These are phyloP conservation scores for Cryptococcus sp. DNA, from an alignment of 1,284 basidiomycete species.

Conservation along the genomic window DNA sequence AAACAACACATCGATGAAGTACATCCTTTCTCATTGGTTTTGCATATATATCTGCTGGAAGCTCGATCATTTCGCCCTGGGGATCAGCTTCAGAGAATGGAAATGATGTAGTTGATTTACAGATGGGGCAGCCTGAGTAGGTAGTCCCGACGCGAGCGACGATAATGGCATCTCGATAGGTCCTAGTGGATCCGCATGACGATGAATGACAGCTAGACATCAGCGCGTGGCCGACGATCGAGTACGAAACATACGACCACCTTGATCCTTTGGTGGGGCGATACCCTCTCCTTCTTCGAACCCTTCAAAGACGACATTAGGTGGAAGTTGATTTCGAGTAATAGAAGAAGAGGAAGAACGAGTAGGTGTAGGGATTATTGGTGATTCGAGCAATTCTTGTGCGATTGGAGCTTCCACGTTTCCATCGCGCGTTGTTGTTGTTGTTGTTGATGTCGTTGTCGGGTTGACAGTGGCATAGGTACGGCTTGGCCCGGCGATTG, in stretches of 20 bases:
- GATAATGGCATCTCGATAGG: slow-evolving; percentile 42
- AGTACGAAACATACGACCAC: background rate
- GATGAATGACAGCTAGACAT: background rate
- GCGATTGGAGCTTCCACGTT: too few species aligned
- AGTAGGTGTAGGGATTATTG: too few species aligned
- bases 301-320: background rate
- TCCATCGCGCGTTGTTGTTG: too few species aligned
- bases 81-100: background rate
- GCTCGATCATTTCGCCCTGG: slow-evolving; percentile 29
- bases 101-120: slow-evolving; percentile 14
- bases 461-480: too few species aligned
- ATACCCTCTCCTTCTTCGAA: background rate
- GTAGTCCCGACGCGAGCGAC: slow-evolving; percentile 33
- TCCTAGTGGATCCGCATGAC: slow-evolving; percentile 7
- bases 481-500: too few species aligned
- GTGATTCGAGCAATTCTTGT: too few species aligned
- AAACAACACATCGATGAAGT: slow-evolving; percentile 85
- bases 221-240: background rate
- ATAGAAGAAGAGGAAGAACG: too few species aligned
- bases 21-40: slow-evolving; percentile 86
- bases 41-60: slow-evolving; percentile 60
- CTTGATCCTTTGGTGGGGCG: background rate
- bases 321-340: background rate
- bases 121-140: slow-evolving; percentile 27
- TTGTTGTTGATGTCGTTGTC: too few species aligned